These are phyloP conservation scores for Entonaema liquescens DNA, from an alignment of 495 filamentous ascomycete genomes.

Conservation along the genomic window DNA sequence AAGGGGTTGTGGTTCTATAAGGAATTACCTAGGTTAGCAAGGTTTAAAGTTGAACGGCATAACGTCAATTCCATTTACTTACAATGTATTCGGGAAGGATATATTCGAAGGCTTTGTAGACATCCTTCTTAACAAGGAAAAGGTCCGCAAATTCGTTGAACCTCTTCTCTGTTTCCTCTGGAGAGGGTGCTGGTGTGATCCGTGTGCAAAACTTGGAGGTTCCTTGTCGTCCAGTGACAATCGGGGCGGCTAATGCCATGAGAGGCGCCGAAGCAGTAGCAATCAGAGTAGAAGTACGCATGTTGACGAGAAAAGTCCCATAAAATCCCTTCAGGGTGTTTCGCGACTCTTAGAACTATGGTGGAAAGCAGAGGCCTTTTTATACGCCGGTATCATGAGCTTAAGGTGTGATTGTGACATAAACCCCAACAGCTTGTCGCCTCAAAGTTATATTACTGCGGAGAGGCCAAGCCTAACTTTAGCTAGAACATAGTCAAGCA, in stretches of 20 bases:
- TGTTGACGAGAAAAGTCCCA: neutral
- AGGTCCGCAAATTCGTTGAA: conserved; percentile 47
- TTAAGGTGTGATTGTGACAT: conserved; percentile 8
- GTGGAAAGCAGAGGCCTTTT: neutral
- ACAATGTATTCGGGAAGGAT: conserved; percentile 51
- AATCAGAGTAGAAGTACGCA: conserved; percentile 18
- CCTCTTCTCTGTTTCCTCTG: conserved; percentile 40
- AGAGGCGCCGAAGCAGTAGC: conserved; percentile 24
- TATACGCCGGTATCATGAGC: conserved; percentile 10
- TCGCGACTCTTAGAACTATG: neutral
- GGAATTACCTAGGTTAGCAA: neutral
- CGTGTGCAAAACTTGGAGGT: conserved; percentile 31
- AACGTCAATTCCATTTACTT: conserved; percentile 4
- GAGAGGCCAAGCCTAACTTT: conserved; percentile 12
- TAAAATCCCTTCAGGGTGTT: neutral
- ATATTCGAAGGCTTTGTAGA: conserved; percentile 50
- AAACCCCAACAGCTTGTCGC: neutral
- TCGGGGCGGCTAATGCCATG: conserved; percentile 6
- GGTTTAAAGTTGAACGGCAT: neutral
- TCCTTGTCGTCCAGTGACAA: conserved; percentile 4
- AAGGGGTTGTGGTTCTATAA: conserved; percentile 52
- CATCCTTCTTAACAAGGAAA: conserved; percentile 50
- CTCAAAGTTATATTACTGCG: conserved; percentile 6
- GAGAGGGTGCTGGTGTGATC: conserved; percentile 32
- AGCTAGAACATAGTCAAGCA: neutral